Conservation (phyloP, 768 basidiomycete genomes). For the Psilocybe subaeruginosa region DNA sequence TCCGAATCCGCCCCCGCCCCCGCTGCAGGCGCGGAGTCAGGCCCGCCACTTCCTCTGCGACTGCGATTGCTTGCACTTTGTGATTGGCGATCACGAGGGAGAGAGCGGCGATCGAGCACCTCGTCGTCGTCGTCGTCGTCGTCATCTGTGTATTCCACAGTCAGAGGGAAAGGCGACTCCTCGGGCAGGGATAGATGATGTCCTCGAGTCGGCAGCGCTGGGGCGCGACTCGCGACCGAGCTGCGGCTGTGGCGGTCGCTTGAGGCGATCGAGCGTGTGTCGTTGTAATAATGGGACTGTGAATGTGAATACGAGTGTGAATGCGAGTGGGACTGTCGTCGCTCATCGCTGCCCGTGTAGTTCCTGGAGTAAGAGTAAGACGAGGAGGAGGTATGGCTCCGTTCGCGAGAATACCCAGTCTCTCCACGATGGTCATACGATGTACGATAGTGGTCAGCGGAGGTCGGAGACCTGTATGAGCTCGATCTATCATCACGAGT, state of each 20-base stretch:
- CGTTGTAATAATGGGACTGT: background rate
- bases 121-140: background rate
- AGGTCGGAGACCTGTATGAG: background rate
- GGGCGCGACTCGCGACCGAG: background rate
- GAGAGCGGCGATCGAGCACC: background rate
- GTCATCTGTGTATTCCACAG: conserved; percentile 5
- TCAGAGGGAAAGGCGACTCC: conserved; percentile 12
- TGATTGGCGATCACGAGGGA: too few species aligned
- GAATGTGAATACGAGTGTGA: background rate
- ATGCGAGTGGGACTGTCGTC: background rate
- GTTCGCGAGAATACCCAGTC: background rate
- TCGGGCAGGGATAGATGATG: conserved; percentile 7
- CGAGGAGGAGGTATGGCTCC: background rate
- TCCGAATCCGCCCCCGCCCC: conserved; percentile 21
- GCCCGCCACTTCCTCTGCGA: background rate
- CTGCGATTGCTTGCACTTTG: background rate
- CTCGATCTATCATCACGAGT: background rate
- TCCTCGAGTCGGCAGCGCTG: background rate
- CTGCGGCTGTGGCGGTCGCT: background rate
- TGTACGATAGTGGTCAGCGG: background rate
- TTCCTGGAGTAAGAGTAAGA: background rate
- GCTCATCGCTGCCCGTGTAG: background rate
- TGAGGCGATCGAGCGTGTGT: background rate
- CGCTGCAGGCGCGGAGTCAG: background rate
- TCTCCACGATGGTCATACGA: background rate